phyloP scores from a whole-genome alignment of 352 stramenopile species.

The Phytopythium vexans region DNA sequence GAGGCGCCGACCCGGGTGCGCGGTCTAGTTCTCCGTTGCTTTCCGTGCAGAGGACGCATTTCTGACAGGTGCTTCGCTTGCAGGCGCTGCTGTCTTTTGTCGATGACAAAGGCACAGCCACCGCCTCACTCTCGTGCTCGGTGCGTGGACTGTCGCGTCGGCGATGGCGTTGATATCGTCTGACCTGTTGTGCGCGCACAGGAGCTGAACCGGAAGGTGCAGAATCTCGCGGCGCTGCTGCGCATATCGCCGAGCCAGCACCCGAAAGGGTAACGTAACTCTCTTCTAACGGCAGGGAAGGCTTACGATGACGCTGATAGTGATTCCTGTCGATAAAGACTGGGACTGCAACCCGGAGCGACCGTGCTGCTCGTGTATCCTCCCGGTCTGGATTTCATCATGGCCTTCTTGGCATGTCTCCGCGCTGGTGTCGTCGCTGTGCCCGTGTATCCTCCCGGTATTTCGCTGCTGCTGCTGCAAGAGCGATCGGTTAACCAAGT shows the following conservation, averaged over 20 bases:
- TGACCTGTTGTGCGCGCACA: constrained; percentile 12
- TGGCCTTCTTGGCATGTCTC: too few relatives aligned
- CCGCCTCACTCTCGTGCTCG: constrained; percentile 46
- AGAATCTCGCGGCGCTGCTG: constrained; percentile 69
- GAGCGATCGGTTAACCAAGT: too few relatives aligned
- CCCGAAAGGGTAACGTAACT: constrained; percentile 52
- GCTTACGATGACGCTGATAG: too few relatives aligned
- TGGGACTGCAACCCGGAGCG: too few relatives aligned
- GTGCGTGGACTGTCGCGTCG: constrained; percentile 22
- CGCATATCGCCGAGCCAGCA: constrained; percentile 46
- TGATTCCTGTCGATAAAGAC: too few relatives aligned
- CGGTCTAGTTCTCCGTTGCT: not conserved
- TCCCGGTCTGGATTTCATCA: too few relatives aligned
- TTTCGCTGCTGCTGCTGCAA: too few relatives aligned
- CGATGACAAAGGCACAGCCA: constrained; percentile 59
- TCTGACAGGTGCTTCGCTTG: constrained; percentile 6
- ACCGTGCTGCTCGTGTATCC: too few relatives aligned
- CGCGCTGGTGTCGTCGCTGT: too few relatives aligned
- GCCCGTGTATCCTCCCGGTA: too few relatives aligned
- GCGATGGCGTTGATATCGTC: constrained; percentile 5
- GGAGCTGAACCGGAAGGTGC: constrained; percentile 64
- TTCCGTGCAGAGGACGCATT: constrained; percentile 5
- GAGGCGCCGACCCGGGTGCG: constrained; percentile 63
- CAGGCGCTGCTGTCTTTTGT: constrained; percentile 79
- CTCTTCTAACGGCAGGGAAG: too few relatives aligned